phyloP scores from a whole-genome alignment of 306 rosid species.

The Adenanthera pavonina region DNA sequence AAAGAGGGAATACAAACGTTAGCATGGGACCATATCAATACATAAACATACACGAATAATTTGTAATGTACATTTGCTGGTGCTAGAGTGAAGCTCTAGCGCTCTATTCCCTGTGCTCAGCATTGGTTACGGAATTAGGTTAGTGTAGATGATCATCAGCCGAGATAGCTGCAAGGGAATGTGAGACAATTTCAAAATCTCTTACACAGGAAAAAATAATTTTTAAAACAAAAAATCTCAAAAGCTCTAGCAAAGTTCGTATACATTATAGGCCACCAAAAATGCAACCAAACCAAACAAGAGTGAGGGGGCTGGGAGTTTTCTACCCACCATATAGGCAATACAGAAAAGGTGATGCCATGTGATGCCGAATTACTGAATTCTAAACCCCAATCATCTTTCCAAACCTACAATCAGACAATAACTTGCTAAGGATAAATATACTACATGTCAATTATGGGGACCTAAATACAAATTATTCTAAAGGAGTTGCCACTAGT shows the following conservation, averaged over 20 bases:
- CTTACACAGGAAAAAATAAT: neutral
- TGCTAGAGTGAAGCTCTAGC: conserved; percentile 23
- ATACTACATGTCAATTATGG: neutral
- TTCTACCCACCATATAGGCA: conserved; percentile 26
- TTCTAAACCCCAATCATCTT: conserved; percentile 16
- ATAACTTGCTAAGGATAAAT: conserved; percentile 23
- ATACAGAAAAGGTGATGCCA: conserved; percentile 17
- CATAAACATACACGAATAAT: conserved; percentile 34
- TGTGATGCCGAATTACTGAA: conserved; percentile 24
- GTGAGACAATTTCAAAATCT: conserved; percentile 3
- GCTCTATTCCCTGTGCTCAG: conserved; percentile 22
- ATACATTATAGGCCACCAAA: neutral
- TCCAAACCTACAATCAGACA: conserved; percentile 34
- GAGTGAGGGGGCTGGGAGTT: neutral
- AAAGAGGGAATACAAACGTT: conserved; percentile 8
- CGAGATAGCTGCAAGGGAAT: conserved; percentile 23
- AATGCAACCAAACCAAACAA: conserved; percentile 10
- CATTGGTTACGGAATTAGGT: conserved; percentile 15
- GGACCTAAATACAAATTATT: conserved; percentile 8
- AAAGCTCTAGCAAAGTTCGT: neutral
- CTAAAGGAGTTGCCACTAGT: neutral
- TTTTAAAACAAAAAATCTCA: neutral
- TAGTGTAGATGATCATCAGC: conserved; percentile 31
- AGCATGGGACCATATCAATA: conserved; percentile 7
- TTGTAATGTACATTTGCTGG: conserved; percentile 30